Conservation (phyloP, 2,329 filamentous ascomycete genomes). For the Pseudogymnoascus destructans region DNA sequence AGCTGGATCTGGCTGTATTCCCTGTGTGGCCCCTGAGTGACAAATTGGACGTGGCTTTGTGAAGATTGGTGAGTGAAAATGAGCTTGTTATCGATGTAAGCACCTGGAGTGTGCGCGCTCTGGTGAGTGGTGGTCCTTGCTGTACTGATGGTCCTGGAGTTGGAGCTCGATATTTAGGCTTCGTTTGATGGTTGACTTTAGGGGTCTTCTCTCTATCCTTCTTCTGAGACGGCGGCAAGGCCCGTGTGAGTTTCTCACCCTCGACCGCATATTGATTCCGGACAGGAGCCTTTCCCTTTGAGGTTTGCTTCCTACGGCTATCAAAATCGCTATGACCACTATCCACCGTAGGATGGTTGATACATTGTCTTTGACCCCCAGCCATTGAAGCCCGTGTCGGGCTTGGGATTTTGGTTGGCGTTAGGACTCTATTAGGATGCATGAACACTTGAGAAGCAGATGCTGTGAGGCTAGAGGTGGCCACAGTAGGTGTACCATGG, state of each 20-base stretch:
- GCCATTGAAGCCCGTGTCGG: neutral
- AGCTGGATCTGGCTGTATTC: constrained; percentile 6
- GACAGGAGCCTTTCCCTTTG: constrained; percentile 1
- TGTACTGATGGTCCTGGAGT: neutral
- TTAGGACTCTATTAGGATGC: neutral
- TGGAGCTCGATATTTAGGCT: neutral
- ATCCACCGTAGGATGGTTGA: neutral
- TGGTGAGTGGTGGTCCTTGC: neutral
- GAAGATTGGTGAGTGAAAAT: constrained; percentile 12
- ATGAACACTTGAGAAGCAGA: constrained; percentile 13
- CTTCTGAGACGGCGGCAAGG: neutral
- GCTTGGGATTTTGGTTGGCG: neutral
- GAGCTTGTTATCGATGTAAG: neutral
- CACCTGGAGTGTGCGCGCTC: neutral
- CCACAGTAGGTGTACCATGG: constrained; percentile 17
- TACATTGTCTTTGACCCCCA: neutral
- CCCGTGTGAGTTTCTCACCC: neutral
- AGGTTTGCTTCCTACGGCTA: neutral
- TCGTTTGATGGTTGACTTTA: neutral
- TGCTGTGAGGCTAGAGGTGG: constrained; percentile 15
- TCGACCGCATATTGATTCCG: neutral
- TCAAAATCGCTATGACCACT: neutral
- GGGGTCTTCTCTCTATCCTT: neutral
- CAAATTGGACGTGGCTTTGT: constrained; percentile 4
- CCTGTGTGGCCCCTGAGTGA: constrained; percentile 7